These are phyloP conservation scores for Neurospora sp. DNA, from an alignment of 495 filamentous ascomycete species.

Conservation along the genomic window DNA sequence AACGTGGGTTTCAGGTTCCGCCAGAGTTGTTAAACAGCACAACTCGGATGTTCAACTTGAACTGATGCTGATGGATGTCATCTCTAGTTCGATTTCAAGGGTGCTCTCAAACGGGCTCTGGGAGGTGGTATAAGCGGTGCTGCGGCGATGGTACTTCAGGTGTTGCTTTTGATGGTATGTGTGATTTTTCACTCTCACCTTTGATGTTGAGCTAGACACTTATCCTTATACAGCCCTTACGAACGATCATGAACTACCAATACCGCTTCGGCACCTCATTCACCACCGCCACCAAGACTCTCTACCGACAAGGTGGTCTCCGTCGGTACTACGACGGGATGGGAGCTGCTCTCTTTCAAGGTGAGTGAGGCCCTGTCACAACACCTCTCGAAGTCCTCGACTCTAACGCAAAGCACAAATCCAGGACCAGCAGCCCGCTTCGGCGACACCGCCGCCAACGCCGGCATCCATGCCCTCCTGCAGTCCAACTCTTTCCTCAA, in stretches of 20 bases:
- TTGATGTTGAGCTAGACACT: neutral
- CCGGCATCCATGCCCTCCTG: slow-evolving; percentile 24
- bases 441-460: slow-evolving; percentile 29
- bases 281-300: slow-evolving; percentile 10
- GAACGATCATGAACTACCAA: slow-evolving; percentile 31
- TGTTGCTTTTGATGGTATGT: slow-evolving; percentile 24
- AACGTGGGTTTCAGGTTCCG: slow-evolving; percentile 8
- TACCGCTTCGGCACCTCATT: slow-evolving; percentile 24
- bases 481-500: slow-evolving; percentile 25
- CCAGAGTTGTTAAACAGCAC: neutral
- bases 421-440: slow-evolving; percentile 24
- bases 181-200: neutral
- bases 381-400: too few relatives aligned
- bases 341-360: slow-evolving; percentile 24
- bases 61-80: neutral
- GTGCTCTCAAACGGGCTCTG: slow-evolving; percentile 19
- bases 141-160: slow-evolving; percentile 27
- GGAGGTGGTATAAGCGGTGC: slow-evolving; percentile 24
- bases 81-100: slow-evolving; percentile 18
- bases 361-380: slow-evolving; percentile 5
- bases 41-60: neutral
- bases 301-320: slow-evolving; percentile 19
- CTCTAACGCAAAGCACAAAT: neutral
- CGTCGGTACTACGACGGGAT: slow-evolving; percentile 24
- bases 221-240: slow-evolving; percentile 13